Base-by-base conservation (phyloP, 2,329 filamentous ascomycete species). In the Venturia nashicola region DNA sequence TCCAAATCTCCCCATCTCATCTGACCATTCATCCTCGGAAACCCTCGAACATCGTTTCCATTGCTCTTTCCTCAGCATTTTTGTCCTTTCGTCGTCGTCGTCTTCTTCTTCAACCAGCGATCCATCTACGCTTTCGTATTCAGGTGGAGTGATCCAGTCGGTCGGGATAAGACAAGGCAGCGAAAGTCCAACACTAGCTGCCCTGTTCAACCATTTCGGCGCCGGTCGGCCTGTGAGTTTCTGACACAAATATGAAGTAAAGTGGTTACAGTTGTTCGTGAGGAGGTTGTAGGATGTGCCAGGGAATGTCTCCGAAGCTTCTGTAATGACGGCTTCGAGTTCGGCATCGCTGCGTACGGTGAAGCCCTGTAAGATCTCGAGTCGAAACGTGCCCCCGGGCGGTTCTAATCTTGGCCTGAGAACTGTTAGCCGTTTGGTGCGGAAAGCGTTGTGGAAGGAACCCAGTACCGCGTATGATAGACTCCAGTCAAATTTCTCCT, bases 211-310 rank as follows among this genome's bases (percentile, higher is more conserved):
- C 88, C 90, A 95, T 20, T 75, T 76, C 0, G 90, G 90, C 0
- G 88, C 88, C 0, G 85, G 78, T 57, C 83, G 82, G 6, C 86
- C 84, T 1, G 89, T 93, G 63, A 95, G 80, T 68, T 83, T 83
- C 72, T 87, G 80, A 74, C 88, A 91, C 20, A 95, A 81, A 69
- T 88, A 85, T 23, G 85, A 85, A 2, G 90, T 93, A 73, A 95
- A 95, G 73, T 95, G 90, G 73, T 95, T 95, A 81, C 90, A 95
- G 74, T 95, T 95, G 69, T 86, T 86, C 23, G 86, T 91, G 55
- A 95, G 80, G 16, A 95, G 82, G 70, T 94, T 93, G 75, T 95
- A 94, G 16, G 83, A 82, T 0, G 86, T 86, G 32, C 90, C 90
- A 64, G 86, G 81, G 70, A 94, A 95, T 68, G 86, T 81, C 51